phyloP scores from a whole-genome alignment of 352 stramenopile genomes.

The Phytophthora quininea region DNA sequence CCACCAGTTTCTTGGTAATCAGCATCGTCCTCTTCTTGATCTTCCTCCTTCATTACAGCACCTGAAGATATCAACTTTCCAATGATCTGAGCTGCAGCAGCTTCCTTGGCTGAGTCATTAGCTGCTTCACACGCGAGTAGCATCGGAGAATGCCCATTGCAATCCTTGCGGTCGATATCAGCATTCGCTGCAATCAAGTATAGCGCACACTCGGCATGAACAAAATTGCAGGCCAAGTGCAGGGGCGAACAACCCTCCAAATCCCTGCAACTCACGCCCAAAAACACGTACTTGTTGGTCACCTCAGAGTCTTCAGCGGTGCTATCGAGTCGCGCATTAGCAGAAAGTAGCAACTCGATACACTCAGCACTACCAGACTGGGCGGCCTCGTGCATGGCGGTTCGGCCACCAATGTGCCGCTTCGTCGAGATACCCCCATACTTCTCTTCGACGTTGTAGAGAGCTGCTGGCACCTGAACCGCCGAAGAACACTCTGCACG shows the following conservation, averaged over 20 bases:
- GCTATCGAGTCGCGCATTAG: conserved; percentile 50
- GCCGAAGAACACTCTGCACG: conserved; percentile 36
- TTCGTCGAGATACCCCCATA: conserved; percentile 24
- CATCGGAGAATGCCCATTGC: conserved; percentile 37
- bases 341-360: conserved; percentile 65
- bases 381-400: conserved; percentile 63
- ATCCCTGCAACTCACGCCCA: conserved; percentile 55
- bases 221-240: conserved; percentile 50
- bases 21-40: neutral
- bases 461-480: conserved; percentile 14
- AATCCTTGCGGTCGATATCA: conserved; percentile 43
- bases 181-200: conserved; percentile 72
- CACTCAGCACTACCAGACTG: conserved; percentile 52
- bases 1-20: neutral
- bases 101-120: conserved; percentile 41
- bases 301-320: neutral
- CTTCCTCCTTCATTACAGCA: conserved; percentile 33
- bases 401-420: conserved; percentile 51
- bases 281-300: conserved; percentile 51
- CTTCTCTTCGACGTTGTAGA: conserved; percentile 30
- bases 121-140: conserved; percentile 53
- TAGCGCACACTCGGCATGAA: conserved; percentile 51
- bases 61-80: conserved; percentile 53
- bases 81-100: conserved; percentile 46
- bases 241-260: conserved; percentile 62